phyloP scores from a whole-genome alignment of 1,139 yeast genomes.

The Magnusiomyces suaveolens region DNA sequence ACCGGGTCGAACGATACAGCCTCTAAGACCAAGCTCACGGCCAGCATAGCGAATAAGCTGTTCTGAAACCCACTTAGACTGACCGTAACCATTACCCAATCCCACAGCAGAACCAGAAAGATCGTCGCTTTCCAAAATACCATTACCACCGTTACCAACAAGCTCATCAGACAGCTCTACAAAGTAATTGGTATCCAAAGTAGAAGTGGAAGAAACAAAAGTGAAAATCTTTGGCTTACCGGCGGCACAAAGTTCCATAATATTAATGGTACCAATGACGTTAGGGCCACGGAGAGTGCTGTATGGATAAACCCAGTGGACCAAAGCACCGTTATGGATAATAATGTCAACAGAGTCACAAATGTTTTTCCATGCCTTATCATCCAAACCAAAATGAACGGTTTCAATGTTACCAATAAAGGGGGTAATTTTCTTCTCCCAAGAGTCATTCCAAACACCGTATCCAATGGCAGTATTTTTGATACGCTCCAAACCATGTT shows the following conservation, averaged over 20 bases:
- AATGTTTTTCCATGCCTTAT: conserved; percentile 48
- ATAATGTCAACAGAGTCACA: conserved; percentile 62
- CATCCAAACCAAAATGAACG: conserved; percentile 60
- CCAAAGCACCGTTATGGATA: conserved; percentile 94
- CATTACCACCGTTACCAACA: conserved; percentile 53
- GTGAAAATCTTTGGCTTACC: conserved; percentile 83
- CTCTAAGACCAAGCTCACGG: conserved; percentile 61
- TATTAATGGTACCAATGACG: conserved; percentile 79
- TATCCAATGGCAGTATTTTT: conserved; percentile 69
- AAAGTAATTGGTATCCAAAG: conserved; percentile 75
- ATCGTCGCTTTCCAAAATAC: conserved; percentile 74
- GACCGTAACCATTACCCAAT: conserved; percentile 90
- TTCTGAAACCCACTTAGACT: conserved; percentile 96
- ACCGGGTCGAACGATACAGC: conserved; percentile 90
- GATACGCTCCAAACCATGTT: conserved; percentile 66
- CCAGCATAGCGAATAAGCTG: conserved; percentile 83
- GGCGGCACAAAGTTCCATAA: conserved; percentile 60
- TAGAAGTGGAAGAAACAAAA: conserved; percentile 92
- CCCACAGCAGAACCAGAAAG: conserved; percentile 73
- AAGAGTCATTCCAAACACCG: conserved; percentile 71
- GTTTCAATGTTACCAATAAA: conserved; percentile 77
- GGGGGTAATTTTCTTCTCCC: conserved; percentile 50
- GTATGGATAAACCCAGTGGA: conserved; percentile 98
- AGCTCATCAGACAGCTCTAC: conserved; percentile 67
- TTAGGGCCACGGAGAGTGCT: conserved; percentile 84